Evolutionary conservation across 371 early-diverging fungal genomes (phyloP), one percentile per base, ranked within the genome.

Genomic region (Mortierella sp.): DNA sequence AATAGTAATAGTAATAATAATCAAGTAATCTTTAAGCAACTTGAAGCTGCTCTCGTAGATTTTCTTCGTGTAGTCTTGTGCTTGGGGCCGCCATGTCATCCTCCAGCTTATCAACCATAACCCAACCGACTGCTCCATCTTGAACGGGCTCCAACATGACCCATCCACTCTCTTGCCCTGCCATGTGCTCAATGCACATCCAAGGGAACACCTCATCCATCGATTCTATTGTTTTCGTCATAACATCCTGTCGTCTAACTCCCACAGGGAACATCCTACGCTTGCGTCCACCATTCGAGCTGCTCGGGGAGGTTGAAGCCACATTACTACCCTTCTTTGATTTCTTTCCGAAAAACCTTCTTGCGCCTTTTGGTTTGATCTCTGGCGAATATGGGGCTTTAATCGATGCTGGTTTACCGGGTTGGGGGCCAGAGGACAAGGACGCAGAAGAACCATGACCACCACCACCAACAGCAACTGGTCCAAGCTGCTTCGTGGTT

Each of bases 111-210:
- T 81, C 81, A 19, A 81, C 36, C 22, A 72, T 57, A 15, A 81
- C 65, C 81, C 81, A 81, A 8, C 81, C 81, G 22, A 81, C 81
- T 0, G 81, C 81, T 0, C 81, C 76, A 67, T 81, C 76, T 64
- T 72, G 69, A 13, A 81, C 81, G 13, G 81, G 76, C 33, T 75
- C 81, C 57, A 81, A 48, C 81, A 75, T 72, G 7, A 81, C 76
- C 81, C 81, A 81, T 36, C 72, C 81, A 15, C 69, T 69, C 41
- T 81, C 81, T 53, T 75, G 76, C 16, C 81, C 81, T 6, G 81
- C 76, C 82, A 76, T 81, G 53, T 81, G 82, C 53, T 81, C 82
- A 28, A 76, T 76, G 47, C 76, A 72, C 82, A 81, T 81, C 82
- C 82, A 81, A 1, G 82, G 82, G 70, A 81, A 81, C 24, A 81